phyloP scores from a whole-genome alignment of 805 yeast genomes.

The Pichia nanzhaoensis region DNA sequence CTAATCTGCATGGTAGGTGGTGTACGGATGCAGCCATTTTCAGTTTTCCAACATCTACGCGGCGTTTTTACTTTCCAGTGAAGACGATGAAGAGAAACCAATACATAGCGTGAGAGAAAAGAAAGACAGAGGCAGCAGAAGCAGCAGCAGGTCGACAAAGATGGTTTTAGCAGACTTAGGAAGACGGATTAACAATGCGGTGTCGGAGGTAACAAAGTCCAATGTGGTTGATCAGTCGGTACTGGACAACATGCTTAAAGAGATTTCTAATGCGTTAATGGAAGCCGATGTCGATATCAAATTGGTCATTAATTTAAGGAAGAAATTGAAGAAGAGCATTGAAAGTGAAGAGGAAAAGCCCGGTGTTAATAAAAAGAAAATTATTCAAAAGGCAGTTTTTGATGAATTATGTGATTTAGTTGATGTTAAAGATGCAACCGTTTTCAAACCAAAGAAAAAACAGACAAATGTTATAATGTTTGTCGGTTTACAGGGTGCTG shows the following conservation, averaged over 20 bases:
- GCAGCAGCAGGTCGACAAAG: too few relatives aligned
- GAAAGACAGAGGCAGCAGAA: background rate
- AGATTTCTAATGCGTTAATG: slow-evolving; percentile 80
- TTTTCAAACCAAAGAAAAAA: slow-evolving; percentile 81
- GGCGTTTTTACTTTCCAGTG: background rate
- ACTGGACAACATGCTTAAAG: slow-evolving; percentile 71
- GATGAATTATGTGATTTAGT: slow-evolving; percentile 87
- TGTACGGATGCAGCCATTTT: too few relatives aligned
- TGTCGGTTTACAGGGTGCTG: slow-evolving; percentile 98
- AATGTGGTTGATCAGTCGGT: slow-evolving; percentile 50
- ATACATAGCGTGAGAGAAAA: too few relatives aligned
- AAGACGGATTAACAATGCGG: slow-evolving; percentile 67
- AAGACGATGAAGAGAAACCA: background rate
- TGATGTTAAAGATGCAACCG: slow-evolving; percentile 45
- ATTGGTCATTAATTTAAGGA: slow-evolving; percentile 71
- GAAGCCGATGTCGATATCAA: slow-evolving; percentile 93
- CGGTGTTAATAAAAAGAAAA: slow-evolving; percentile 62
- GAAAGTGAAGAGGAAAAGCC: slow-evolving; percentile 48
- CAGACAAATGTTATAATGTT: slow-evolving; percentile 82
- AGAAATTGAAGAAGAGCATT: slow-evolving; percentile 56
- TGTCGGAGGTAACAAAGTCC: slow-evolving; percentile 53
- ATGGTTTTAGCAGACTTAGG: slow-evolving; percentile 84
- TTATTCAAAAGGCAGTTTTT: slow-evolving; percentile 85
- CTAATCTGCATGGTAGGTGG: too few relatives aligned
- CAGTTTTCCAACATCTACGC: too few relatives aligned